A percentile compares a stretch with the other conserved stretches of the same genome.
These are phyloP conservation scores for Scedosporium boydii DNA, from an alignment of 2,329 filamentous ascomycete genomes.

Conservation along the genomic window DNA sequence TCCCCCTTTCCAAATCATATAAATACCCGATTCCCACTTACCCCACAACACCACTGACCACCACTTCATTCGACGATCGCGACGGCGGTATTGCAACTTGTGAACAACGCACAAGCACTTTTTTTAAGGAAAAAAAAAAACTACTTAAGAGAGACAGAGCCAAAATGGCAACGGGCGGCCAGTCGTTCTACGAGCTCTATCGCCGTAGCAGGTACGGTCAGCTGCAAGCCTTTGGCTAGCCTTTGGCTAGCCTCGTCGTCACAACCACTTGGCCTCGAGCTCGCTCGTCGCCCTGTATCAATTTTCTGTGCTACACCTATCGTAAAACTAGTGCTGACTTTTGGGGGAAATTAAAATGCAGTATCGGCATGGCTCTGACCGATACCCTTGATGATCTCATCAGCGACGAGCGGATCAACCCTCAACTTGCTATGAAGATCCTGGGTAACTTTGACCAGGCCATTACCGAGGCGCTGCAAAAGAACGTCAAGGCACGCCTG, in stretches of 20 bases:
- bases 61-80: constrained; percentile 6
- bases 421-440: constrained; percentile 97
- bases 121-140: neutral
- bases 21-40: constrained; percentile 11
- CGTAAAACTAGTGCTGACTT: constrained; percentile 13
- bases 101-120: neutral
- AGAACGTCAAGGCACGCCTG: constrained; percentile 83
- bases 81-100: neutral
- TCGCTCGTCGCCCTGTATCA: neutral
- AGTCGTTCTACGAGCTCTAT: constrained; percentile 87
- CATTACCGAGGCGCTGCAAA: constrained; percentile 82
- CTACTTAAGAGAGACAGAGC: neutral
- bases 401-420: constrained; percentile 88
- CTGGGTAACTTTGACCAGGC: constrained; percentile 90
- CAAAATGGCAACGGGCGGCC: constrained; percentile 38
- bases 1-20: constrained; percentile 13
- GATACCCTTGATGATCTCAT: constrained; percentile 97
- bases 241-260: neutral
- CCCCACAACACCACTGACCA: neutral
- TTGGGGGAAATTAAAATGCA: constrained; percentile 26
- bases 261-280: neutral
- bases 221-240: neutral
- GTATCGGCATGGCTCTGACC: constrained; percentile 85
- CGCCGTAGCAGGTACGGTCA: constrained; percentile 82
- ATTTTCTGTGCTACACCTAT: constrained; percentile 8